phyloP scores from a whole-genome alignment of 768 basidiomycete species.

The Amanita thiersii region DNA sequence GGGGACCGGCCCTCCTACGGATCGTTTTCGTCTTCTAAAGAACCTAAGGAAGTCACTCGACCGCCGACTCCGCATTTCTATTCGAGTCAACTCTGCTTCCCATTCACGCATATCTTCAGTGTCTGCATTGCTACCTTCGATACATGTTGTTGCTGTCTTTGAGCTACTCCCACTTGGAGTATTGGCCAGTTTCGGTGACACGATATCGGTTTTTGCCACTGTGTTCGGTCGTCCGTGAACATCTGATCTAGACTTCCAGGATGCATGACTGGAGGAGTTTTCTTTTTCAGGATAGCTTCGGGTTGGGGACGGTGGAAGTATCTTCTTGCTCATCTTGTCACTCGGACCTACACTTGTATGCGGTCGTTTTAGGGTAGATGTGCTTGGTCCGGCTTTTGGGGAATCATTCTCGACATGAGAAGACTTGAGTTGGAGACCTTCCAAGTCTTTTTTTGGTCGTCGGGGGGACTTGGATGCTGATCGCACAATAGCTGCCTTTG shows the following conservation, averaged over 20 bases:
- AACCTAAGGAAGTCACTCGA: conserved; percentile 42
- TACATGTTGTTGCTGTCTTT: conserved; percentile 17
- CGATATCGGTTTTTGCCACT: not conserved
- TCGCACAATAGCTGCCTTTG: conserved; percentile 16
- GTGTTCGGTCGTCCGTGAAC: not conserved
- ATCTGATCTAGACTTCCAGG: conserved; percentile 3
- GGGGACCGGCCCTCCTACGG: conserved; percentile 9
- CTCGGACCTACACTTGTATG: conserved; percentile 72
- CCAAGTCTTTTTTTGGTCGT: conserved; percentile 26
- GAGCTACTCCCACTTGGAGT: conserved; percentile 26
- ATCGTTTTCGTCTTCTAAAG: conserved; percentile 29
- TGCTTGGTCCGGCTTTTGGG: conserved; percentile 12
- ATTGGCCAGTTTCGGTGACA: conserved; percentile 12
- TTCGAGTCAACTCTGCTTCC: conserved; percentile 71
- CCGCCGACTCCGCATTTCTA: conserved; percentile 53
- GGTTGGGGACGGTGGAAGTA: conserved; percentile 4
- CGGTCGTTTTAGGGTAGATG: conserved; percentile 40
- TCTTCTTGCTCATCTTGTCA: conserved; percentile 35
- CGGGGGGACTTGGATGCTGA: conserved; percentile 55
- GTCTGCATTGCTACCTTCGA: conserved; percentile 21
- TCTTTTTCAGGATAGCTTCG: not conserved
- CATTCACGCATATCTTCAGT: conserved; percentile 50
- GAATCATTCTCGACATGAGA: conserved; percentile 20
- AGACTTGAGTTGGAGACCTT: conserved; percentile 27
- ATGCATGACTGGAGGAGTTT: not conserved